Evolutionary conservation across 2,329 filamentous ascomycete species (phyloP).

Genomic region (Ascochyta koolunga): DNA sequence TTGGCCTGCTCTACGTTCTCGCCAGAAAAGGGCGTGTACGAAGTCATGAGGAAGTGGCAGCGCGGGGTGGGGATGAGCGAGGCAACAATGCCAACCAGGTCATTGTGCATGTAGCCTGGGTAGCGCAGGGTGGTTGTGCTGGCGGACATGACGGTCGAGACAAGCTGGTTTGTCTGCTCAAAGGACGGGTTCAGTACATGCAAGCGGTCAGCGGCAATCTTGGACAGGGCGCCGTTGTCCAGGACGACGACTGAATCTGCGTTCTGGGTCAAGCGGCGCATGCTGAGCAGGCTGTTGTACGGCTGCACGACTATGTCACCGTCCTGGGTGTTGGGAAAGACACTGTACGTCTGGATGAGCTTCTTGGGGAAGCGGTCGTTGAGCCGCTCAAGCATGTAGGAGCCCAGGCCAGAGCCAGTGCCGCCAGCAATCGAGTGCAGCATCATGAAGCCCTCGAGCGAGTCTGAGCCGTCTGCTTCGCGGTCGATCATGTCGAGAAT

Average conservation of each 20-base stretch:
- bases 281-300: slow-evolving; percentile 93
- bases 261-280: slow-evolving; percentile 91
- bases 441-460: slow-evolving; percentile 98
- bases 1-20: slow-evolving; percentile 97
- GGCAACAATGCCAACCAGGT: slow-evolving; percentile 94
- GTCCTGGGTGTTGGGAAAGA: slow-evolving; percentile 92
- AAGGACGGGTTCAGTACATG: slow-evolving; percentile 96
- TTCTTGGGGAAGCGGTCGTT: slow-evolving; percentile 99
- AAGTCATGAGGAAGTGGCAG: slow-evolving; percentile 97
- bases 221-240: slow-evolving; percentile 90
- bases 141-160: slow-evolving; percentile 95
- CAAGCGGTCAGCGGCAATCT: slow-evolving; percentile 91
- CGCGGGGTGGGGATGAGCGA: slow-evolving; percentile 94
- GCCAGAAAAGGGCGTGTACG: slow-evolving; percentile 96
- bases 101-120: slow-evolving; percentile 99
- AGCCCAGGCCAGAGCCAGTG: slow-evolving; percentile 93
- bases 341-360: slow-evolving; percentile 98
- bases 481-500: slow-evolving; percentile 99
- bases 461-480: slow-evolving; percentile 97
- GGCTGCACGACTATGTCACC: slow-evolving; percentile 95
- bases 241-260: slow-evolving; percentile 97
- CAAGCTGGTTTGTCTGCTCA: slow-evolving; percentile 95
- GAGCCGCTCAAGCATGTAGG: slow-evolving; percentile 90
- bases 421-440: slow-evolving; percentile 97
- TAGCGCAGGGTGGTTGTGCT: slow-evolving; percentile 96